Conservation (phyloP, 768 basidiomycete species). For the Amanita phalloides region DNA sequence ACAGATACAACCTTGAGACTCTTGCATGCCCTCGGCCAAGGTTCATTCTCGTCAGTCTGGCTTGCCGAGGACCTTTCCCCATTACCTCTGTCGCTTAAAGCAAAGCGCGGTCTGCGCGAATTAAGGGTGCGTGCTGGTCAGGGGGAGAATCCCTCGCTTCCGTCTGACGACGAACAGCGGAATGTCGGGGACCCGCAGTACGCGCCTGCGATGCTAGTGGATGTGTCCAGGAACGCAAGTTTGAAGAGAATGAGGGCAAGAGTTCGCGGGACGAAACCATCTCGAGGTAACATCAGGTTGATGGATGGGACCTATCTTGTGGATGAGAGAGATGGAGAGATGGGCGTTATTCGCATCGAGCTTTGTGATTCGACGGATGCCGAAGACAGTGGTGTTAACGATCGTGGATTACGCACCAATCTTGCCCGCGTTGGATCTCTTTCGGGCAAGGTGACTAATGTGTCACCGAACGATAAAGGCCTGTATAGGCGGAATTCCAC, state of each 20-base stretch:
- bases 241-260: constrained; percentile 18
- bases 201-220: not conserved
- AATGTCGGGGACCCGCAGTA: not conserved
- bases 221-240: constrained; percentile 5
- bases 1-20: constrained; percentile 32
- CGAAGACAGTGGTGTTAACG: not conserved
- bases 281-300: constrained; percentile 12
- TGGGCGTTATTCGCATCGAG: constrained; percentile 12
- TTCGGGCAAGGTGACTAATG: constrained; percentile 7
- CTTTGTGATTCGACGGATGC: not conserved
- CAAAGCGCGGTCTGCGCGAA: constrained; percentile 30
- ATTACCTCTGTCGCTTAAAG: constrained; percentile 31
- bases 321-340: constrained; percentile 21
- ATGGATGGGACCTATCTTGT: constrained; percentile 10
- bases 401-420: constrained; percentile 6
- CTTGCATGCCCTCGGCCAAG: constrained; percentile 48
- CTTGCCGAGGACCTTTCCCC: constrained; percentile 46
- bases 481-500: not conserved
- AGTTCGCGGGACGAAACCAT: constrained; percentile 15
- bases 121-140: constrained; percentile 19
- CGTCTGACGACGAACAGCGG: not conserved
- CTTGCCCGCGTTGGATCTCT: constrained; percentile 7
- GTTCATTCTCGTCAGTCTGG: constrained; percentile 72
- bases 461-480: not conserved
- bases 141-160: constrained; percentile 1